Percentiles rank a stretch among this genome's conserved stretches.
Evolutionary conservation across 169 alveolate genomes (phyloP).

Genomic region (Cryptosporidium baileyi): DNA sequence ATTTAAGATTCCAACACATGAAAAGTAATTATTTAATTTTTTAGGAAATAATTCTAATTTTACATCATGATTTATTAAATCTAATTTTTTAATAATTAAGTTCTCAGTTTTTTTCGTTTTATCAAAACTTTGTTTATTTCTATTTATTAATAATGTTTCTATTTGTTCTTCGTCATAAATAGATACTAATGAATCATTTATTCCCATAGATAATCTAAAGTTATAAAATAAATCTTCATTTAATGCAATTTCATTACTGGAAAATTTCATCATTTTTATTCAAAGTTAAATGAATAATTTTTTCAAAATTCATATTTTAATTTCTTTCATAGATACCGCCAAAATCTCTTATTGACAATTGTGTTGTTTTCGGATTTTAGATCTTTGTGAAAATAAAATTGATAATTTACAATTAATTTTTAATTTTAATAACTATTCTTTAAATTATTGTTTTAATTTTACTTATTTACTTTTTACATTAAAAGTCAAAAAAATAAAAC

Average conservation of each 20-base stretch:
- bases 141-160: not conserved
- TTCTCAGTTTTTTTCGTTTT: not conserved
- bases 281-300: too few species aligned
- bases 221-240: slow-evolving; percentile 28
- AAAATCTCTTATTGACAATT: too few species aligned
- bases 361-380: too few species aligned
- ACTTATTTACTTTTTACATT: too few species aligned
- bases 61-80: not conserved
- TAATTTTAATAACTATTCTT: too few species aligned
- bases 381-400: too few species aligned
- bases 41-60: not conserved
- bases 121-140: not conserved
- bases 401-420: too few species aligned
- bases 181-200: slow-evolving; percentile 17
- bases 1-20: not conserved
- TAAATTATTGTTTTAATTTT: too few species aligned
- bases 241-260: slow-evolving; percentile 26
- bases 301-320: too few species aligned
- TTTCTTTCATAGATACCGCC: too few species aligned
- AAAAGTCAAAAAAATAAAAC: too few species aligned
- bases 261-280: slow-evolving; percentile 17
- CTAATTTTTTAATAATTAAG: not conserved
- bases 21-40: slow-evolving; percentile 1
- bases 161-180: slow-evolving; percentile 1
- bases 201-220: slow-evolving; percentile 9